Base-by-base conservation (phyloP, 768 basidiomycete genomes). In the Rhodotorula kratochvilovae region DNA sequence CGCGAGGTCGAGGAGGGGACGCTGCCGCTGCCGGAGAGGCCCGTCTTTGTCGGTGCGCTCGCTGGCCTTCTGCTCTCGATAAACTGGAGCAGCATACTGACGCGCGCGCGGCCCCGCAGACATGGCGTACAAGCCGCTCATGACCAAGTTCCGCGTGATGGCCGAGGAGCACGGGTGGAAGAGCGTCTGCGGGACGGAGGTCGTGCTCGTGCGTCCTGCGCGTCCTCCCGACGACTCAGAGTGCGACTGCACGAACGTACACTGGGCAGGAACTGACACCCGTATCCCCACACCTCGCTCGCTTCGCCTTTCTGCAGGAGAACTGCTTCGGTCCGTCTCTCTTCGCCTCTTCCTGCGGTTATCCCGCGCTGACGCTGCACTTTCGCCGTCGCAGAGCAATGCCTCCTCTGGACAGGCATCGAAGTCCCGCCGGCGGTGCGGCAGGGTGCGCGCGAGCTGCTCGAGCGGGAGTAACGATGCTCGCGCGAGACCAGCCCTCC, bases 121-220 rank as follows among this genome's bases (percentile, higher is more conserved):
- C 61, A 62, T 62, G 61, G 61, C 50, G 10, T 62, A 62, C 61
- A 62, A 62, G 61, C 61, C 61, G 46, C 61, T 23, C 8, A 35
- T 27, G 31, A 62, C 61, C 1, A 12, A 21, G 2, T 25, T 62
- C 5, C 61, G 61, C 13, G 13, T 27, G 6, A 6, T n/a, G 15
- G 61, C 61, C 15, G 61, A 62, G 27, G 16, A 39, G 35, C 25
- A 27, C 5, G 48, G 50, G 23, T 62, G 61, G 61, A 12, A 15
- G 12, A 51, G 48, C 25, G 2, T 48, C 12, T 62, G 61, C 61
- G 61, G 61, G 2, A 50, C 29, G 1, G 46, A 39, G 33, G 61
- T 35, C 16, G 46, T 48, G 12, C 35, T 62, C 1, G 61, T 53
- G 11, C 51, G 51, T 29, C 19, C 23, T 48, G 23, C 8, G 23